Conservation (phyloP, 768 basidiomycete species). For the Phaeotremella skinneri region DNA sequence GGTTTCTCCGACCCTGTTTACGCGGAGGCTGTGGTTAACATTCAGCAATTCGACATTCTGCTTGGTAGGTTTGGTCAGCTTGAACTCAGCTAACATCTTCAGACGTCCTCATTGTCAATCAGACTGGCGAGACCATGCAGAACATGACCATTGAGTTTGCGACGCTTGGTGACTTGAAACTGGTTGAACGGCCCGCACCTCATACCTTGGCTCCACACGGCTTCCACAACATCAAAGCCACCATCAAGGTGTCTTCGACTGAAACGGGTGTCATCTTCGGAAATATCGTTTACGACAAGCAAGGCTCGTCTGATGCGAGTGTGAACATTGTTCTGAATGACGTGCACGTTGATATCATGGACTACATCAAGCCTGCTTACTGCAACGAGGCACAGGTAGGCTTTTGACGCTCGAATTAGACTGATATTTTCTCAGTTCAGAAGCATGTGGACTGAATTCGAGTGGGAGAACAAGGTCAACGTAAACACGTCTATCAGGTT, state of each 20-base stretch:
- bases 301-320: conserved; percentile 71
- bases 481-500: conserved; percentile 79
- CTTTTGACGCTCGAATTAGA: conserved; percentile 1
- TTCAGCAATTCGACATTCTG: conserved; percentile 94
- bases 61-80: conserved; percentile 61
- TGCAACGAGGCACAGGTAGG: conserved; percentile 88
- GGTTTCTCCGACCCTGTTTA: conserved; percentile 99
- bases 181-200: conserved; percentile 90
- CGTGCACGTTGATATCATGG: conserved; percentile 98
- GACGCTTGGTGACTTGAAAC: conserved; percentile 92
- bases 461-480: conserved; percentile 99
- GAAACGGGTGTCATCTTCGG: conserved; percentile 99
- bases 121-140: conserved; percentile 87
- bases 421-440: conserved; percentile 53
- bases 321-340: conserved; percentile 82
- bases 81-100: conserved; percentile 3
- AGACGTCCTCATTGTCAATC: conserved; percentile 97
- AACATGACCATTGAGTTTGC: conserved; percentile 97
- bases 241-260: conserved; percentile 94
- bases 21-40: conserved; percentile 94
- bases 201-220: conserved; percentile 93
- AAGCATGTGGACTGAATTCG: conserved; percentile 99
- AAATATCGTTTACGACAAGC: conserved; percentile 93
- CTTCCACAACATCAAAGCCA: conserved; percentile 98
- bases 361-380: conserved; percentile 93